phyloP scores from a whole-genome alignment of 352 stramenopile species.

The Thalassiosira oceanica region DNA sequence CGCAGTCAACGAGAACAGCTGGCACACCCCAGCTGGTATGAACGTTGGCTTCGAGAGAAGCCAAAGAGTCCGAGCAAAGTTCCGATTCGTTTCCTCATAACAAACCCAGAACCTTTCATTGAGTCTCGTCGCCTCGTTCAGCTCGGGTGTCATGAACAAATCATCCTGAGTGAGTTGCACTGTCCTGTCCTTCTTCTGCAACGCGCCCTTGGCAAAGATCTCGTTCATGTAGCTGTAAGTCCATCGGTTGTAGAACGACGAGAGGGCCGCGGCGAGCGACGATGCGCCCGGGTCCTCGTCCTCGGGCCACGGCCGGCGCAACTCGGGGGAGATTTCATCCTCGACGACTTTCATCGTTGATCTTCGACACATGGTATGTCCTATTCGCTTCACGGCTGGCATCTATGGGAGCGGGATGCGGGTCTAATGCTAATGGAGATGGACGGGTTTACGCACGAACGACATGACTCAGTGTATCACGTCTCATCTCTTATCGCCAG shows the following conservation, averaged over 20 bases:
- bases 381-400: no score
- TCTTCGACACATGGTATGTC: no score
- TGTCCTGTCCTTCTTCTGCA: constrained; percentile 27
- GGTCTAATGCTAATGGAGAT: no score
- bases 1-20: constrained; percentile 20
- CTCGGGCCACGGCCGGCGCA: constrained; percentile 27
- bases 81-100: constrained; percentile 15
- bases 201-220: constrained; percentile 46
- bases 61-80: constrained; percentile 34
- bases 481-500: no score
- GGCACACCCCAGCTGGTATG: constrained; percentile 29
- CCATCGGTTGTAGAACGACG: constrained; percentile 41
- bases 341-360: no score
- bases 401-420: no score
- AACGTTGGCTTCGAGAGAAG: constrained; percentile 25
- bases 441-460: no score
- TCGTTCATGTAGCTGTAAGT: constrained; percentile 68
- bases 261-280: neutral
- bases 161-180: constrained; percentile 49
- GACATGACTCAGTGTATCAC: no score
- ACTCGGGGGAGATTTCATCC: no score
- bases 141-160: constrained; percentile 46
- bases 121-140: constrained; percentile 15
- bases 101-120: constrained; percentile 22
- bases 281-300: neutral